phyloP scores from a whole-genome alignment of 257 asterid genomes.

The Primulina tabacum region DNA sequence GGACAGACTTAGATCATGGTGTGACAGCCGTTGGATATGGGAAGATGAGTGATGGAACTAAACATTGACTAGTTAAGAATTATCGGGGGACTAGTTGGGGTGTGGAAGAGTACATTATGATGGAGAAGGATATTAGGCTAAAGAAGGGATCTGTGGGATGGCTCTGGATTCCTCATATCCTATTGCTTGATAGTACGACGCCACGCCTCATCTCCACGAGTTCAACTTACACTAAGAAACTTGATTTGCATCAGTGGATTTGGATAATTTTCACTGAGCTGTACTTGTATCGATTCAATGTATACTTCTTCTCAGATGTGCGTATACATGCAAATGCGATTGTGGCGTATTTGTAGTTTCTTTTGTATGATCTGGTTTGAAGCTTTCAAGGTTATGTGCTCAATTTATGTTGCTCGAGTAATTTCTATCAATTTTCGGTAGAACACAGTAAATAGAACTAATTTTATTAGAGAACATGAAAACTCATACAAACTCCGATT shows the following conservation, averaged over 20 bases:
- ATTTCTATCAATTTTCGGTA: neutral
- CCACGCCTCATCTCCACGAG: neutral
- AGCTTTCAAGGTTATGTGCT: neutral
- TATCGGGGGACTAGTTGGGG: conserved; percentile 40
- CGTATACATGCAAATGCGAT: neutral
- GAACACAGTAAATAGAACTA: neutral
- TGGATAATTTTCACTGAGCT: neutral
- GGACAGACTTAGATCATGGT: conserved; percentile 34
- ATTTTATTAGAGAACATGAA: conserved; percentile 16
- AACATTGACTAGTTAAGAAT: conserved; percentile 37
- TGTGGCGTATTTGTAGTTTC: neutral
- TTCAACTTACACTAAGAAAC: too few species aligned
- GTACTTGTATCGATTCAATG: neutral
- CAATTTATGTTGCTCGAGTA: neutral
- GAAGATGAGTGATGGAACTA: conserved; percentile 17
- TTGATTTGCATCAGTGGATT: neutral
- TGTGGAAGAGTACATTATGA: conserved; percentile 28
- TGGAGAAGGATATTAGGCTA: conserved; percentile 30
- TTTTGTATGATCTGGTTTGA: neutral
- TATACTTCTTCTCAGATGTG: conserved; percentile 5
- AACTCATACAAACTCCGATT: conserved; percentile 24
- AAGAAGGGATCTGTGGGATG: conserved; percentile 41
- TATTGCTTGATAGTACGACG: conserved; percentile 1
- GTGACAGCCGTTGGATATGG: conserved; percentile 36
- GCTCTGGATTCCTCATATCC: conserved; percentile 40